Base-by-base conservation (phyloP, 1,284 basidiomycete species). In the Fomitopsis palustris region DNA sequence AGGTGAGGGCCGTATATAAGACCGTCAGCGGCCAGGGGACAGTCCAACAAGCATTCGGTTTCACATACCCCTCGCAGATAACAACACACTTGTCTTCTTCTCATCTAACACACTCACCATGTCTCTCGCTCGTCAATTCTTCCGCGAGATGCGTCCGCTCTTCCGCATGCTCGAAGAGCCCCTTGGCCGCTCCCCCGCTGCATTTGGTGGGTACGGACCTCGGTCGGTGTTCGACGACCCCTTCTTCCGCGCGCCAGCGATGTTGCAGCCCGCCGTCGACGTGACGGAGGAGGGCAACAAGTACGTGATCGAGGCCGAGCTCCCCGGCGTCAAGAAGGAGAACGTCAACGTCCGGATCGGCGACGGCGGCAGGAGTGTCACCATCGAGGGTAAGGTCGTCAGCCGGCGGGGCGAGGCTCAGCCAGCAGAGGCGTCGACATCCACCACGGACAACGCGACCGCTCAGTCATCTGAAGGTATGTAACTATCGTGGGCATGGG, bases 271-370 rank as follows among this genome's bases (percentile, higher is more conserved):
- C 4, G 81, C 84, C 0, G 75, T 91, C 12, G 87, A 92, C 61
- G 71, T 92, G 3, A 77, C 80, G 2, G 90, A 92, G 65, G 81
- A 87, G 59, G 83, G 80, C 3, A 78, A 84, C 70, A 77, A 80
- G 49, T 91, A 87, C 65, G 65, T 90, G 53, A 75, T 92, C 45
- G 86, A 90, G 67, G 89, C 89, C 0, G 90, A 92, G 68, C 69
- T 92, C 45, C 90, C 90, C 8, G 90, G 90, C 0, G 85, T 92
- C 21, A 86, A 85, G 73, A 91, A 87, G 75, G 90, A 92, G 67
- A 84, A 91, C 65, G 69, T 92, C 10, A 82, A 88, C 60, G 81
- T 92, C 53, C 79, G 82, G 17, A 78, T 92, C 61, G 87, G 86
- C 8, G 85, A 91, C 59, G 81, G 80, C 29, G 89, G 88, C 3